Evolutionary conservation across 345 rosid genomes (phyloP), one percentile per base, ranked within the genome.

Genomic region (Dipteronia dyeriana): DNA sequence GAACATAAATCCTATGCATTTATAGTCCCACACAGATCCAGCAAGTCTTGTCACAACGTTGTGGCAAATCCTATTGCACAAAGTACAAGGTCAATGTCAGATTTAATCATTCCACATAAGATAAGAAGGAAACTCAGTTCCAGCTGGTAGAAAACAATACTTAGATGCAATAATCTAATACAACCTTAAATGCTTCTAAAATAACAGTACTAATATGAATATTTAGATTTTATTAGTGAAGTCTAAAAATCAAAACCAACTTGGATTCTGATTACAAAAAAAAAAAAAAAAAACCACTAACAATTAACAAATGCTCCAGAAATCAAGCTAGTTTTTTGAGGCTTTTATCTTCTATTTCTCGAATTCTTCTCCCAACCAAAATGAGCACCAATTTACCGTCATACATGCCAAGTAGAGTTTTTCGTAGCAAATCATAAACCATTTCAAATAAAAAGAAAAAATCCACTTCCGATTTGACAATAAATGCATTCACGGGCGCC

Each of bases 31-130:
- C 63, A 82, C 34, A 70, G 86, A 79, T 81, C 87, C 89, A 86
- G 88, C 88, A 80, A 74, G 71, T 84, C 66, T 78, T 72, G 88
- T 94, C 94, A 94, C 94, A 92, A 91, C n/a, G 95, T 90, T 75
- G 90, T 88, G 63, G 97, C 97, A 90, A 92, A 29, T 84, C 97
- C 97, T 90, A 92, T 85, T 60, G 68, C 85, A 87, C 64, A 76
- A 74, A 75, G 83, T 76, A 86, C 69, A 86, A 78, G 76, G 84
- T 56, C 57, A 78, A 70, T 73, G 84, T 82, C 77, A 85, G 81
- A 75, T 71, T 29, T 23, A 65, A 38, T 9, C 19, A 63, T 12
- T 57, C 56, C 29, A 53, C 9, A 56, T 9, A 20, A 68, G 25
- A 41, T 54, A 70, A 12, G 60, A 60, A 20, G 71, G 25, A 75